Conservation (phyloP, 2,329 filamentous ascomycete species). For the Cercospora zeina region DNA sequence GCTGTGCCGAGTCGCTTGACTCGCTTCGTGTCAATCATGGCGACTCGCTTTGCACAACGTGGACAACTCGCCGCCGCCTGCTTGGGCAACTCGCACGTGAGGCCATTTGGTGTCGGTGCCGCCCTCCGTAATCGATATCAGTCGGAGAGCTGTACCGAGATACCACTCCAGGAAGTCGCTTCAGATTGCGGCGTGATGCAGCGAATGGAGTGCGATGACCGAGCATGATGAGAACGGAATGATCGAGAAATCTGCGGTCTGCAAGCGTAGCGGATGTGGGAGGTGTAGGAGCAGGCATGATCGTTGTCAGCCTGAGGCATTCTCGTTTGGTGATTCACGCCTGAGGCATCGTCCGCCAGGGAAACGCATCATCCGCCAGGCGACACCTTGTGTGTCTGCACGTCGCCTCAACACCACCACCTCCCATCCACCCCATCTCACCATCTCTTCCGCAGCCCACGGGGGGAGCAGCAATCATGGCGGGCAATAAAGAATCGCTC, state of each 20-base stretch:
- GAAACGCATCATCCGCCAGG: background rate
- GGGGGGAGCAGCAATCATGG: constrained; percentile 50
- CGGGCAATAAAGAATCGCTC: constrained; percentile 76
- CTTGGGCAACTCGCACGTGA: background rate
- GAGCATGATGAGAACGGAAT: background rate
- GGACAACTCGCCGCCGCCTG: background rate
- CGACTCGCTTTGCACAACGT: background rate
- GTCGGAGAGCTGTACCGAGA: background rate
- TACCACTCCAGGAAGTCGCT: background rate
- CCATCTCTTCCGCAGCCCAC: constrained; percentile 21
- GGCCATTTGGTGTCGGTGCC: background rate
- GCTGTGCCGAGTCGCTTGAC: background rate
- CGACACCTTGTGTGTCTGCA: background rate
- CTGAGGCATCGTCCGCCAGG: background rate
- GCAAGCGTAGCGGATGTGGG: background rate
- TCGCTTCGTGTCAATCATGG: background rate
- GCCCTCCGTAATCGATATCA: background rate
- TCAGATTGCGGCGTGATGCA: background rate
- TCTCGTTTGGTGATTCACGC: too few species aligned
- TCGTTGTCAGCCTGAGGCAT: background rate
- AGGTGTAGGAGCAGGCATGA: background rate
- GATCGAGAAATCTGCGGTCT: too few species aligned
- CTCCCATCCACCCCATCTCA: constrained; percentile 7
- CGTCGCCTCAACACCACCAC: constrained; percentile 15
- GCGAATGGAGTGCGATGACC: background rate